Percentiles rank a stretch among this genome's conserved stretches.
Conservation (phyloP, 2,329 filamentous ascomycete genomes). For the Ophiostoma ips region DNA sequence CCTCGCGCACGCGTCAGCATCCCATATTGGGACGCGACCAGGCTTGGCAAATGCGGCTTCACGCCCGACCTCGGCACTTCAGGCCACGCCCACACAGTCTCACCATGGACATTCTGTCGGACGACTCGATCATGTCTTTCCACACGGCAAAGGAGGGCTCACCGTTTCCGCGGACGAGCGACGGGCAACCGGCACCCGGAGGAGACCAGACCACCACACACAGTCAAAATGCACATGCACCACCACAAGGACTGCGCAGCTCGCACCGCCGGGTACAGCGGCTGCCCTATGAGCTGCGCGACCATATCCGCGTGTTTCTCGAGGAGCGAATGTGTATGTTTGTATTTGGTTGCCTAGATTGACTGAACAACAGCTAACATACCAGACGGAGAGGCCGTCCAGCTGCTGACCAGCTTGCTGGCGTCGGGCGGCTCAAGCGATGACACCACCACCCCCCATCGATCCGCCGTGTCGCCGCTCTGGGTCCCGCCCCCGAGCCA, state of each 20-base stretch:
- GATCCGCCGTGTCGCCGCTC: conserved; percentile 27
- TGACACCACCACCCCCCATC: not conserved
- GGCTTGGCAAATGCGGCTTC: not conserved
- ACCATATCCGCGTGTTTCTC: conserved; percentile 57
- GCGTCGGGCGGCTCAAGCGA: conserved; percentile 31
- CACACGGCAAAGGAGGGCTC: not conserved
- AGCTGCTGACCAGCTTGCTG: conserved; percentile 51
- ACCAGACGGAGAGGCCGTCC: conserved; percentile 40
- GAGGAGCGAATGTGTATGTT: conserved; percentile 56
- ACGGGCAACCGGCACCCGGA: no score
- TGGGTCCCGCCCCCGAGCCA: conserved; percentile 58
- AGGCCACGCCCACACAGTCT: no score
- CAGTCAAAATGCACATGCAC: not conserved
- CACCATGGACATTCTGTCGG: not conserved
- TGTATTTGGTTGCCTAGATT: conserved; percentile 5
- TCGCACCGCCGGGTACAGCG: conserved; percentile 39
- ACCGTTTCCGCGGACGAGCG: no score
- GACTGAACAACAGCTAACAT: not conserved
- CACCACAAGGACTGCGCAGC: not conserved
- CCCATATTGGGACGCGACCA: not conserved
- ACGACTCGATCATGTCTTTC: not conserved
- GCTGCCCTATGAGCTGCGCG: conserved; percentile 48
- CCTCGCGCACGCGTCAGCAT: no score
- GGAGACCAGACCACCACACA: not conserved
- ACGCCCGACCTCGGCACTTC: no score